Evolutionary conservation across 352 stramenopile species (phyloP), one percentile per base, ranked within the genome.

Genomic region (Thraustotheca clavata): DNA sequence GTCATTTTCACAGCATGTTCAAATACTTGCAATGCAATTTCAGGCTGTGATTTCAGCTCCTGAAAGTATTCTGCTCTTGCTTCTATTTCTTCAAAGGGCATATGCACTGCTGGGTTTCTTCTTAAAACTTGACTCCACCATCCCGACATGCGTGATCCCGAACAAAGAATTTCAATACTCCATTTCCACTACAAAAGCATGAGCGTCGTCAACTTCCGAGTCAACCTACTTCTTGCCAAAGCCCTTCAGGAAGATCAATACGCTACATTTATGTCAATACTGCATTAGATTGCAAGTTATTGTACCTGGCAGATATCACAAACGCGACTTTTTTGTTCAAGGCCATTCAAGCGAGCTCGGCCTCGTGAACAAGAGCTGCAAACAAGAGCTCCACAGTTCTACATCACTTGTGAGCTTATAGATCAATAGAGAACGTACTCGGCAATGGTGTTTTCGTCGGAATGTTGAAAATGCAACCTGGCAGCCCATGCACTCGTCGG

Each of bases 291-390:
- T n/a, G n/a, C n/a, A n/a, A n/a, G n/a, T n/a, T n/a, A n/a, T n/a
- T 31, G 39, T 41, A 65, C 57, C 57, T 65, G 57, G 57, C 57
- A 65, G 22, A 65, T 29, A 35, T 65, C 57, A 33, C 57, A 65
- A 18, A 65, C 57, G 27, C 57, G 57, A 7, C 35, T 47, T 43
- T 54, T 65, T 7, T 65, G 36, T 3, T 54, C 57, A 18, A 50
- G 4, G 57, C 57, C 57, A 3, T 39, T 26, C 20, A 65, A 26
- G 3, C 57, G 57, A 33, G 47, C 9, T 33, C 57, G 57, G 35
- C 57, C 40, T n/a, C 47, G 46, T 16, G 57, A 65, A 46, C 57
- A 65, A 22, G 26, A 46, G 11, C 57, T 35, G 57, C 57, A 65
- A 3, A 65, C 57, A 14, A 65, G 31, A n/a, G 57, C 57, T 20